A percentile compares a stretch with the other conserved stretches of the same genome.
Conservation (phyloP, 331 rosid genomes). For the Acacia concinna region DNA sequence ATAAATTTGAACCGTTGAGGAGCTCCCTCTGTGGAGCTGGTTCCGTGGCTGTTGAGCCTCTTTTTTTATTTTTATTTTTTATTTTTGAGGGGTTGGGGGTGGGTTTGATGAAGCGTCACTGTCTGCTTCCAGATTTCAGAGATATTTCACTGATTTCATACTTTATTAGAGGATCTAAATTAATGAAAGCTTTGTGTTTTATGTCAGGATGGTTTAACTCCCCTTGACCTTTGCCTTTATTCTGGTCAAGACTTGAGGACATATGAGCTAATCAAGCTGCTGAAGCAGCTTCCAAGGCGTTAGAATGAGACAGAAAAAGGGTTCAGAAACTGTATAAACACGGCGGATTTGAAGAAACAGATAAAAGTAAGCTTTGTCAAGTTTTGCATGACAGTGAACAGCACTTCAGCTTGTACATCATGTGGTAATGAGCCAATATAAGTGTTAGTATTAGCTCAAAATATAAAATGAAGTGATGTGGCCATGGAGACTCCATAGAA, state of each 20-base stretch:
- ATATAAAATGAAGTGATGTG: not conserved
- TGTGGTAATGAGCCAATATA: not conserved
- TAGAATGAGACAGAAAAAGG: not conserved
- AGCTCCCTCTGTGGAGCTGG: too few species aligned
- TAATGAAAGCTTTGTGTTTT: slow-evolving; percentile 15
- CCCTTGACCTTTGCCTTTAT: slow-evolving; percentile 85
- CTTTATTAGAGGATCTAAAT: not conserved
- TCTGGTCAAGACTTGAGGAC: slow-evolving; percentile 64
- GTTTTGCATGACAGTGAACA: slow-evolving; percentile 6
- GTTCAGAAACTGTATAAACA: not conserved
- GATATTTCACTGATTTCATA: not conserved
- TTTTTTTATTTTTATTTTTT: too few species aligned
- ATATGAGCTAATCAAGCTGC: slow-evolving; percentile 73
- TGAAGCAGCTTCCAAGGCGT: slow-evolving; percentile 63
- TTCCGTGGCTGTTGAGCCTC: too few species aligned
- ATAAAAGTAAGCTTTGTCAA: slow-evolving; percentile 22
- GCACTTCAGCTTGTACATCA: not conserved
- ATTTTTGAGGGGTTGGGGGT: too few species aligned
- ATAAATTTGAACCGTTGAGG: too few species aligned
- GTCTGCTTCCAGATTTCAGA: not conserved
- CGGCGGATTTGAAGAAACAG: slow-evolving; percentile 1
- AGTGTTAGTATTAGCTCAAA: not conserved
- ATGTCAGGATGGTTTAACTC: slow-evolving; percentile 78
- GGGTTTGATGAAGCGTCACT: too few species aligned
- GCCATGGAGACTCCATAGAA: not conserved